Evolutionary conservation across 164 flowering plant genomes (phyloP), one percentile per base, ranked within the genome.

Genomic region (Dillenia suffruticosa): DNA sequence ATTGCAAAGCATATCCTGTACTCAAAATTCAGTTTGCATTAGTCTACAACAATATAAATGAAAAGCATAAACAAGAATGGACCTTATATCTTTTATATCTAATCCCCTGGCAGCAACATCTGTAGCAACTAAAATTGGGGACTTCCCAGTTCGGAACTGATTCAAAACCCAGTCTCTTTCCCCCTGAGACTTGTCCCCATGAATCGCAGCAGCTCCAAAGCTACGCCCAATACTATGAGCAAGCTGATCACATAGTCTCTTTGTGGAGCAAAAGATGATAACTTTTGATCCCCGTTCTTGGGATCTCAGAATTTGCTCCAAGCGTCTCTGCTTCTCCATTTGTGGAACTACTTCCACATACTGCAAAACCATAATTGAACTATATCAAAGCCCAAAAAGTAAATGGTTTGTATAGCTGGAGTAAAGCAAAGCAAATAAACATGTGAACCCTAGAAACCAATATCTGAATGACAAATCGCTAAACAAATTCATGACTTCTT

Each of bases 51-150:
- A 53, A n/a, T 55, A 55, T 14, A 3, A 32, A 45, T 12, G 14
- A 45, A 57, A 51, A 49, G 49, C 9, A 2, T 15, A 16, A 3
- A 13, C 11, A 46, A 70, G 7, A 60, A 49, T 59, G 46, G 32
- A 85, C 97, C 98, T 92, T 69, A 92, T 88, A 63, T 92, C 97
- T 70, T 89, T 88, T 54, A 93, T 82, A 64, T 90, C 97, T 67
- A 92, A 87, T 9, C 98, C 98, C 19, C 98, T 79, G 44, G 98
- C 98, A 66, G 98, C 98, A 72, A 92, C 98, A 71, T 92, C 96
- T 56, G 98, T 92, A 19, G 98, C 98, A 70, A 90, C 91, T 61
- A 92, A 74, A 51, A 93, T 77, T 3, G 95, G 94, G 11, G 84
- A 76, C 68, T 77, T 87, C 50, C 98, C 98, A 61, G 71, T 72